Evolutionary conservation across 495 filamentous ascomycete species (phyloP), one percentile per base, ranked within the genome.

Genomic region (Neurospora sp.): DNA sequence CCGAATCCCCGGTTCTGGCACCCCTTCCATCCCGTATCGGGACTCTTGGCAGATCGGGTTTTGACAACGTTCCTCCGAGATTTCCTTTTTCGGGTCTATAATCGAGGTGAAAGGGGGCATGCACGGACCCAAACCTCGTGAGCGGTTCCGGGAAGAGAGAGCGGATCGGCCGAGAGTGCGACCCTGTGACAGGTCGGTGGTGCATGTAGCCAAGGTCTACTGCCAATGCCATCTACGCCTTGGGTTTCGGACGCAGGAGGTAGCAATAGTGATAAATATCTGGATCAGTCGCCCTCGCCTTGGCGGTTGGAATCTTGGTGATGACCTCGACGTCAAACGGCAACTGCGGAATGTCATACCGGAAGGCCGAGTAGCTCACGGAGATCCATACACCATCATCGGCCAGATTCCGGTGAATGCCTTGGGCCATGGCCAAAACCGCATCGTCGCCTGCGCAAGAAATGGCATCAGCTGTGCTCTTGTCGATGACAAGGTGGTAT

Each of bases 391-490:
- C 48, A 4, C 81, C 82, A 2, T 69, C 74, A 0, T 78, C 75
- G 0, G 76, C 75, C 8, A 85, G 74, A 23, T 69, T 76, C 16
- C 69, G 70, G 14, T 69, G 70, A 7, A 85, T 76, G 0, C 74
- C 69, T 4, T 74, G 39, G 0, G 78, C 79, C 81, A 84, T 83
- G 3, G 72, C 38, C 16, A 72, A 20, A 20, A 85, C 16, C 5
- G 81, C 75, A 4, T 72, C 74, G 4, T 73, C 74, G 6, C 78
- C 81, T 10, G 78, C 79, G 71, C 83, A 85, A 3, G 83, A 74
- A 23, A 85, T 74, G 7, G 83, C 82, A 42, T 85, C 83, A 38
- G 74, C 80, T 6, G 83, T 83, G 77, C 81, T 79, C 73, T 84
- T 85, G 74, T 85, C 83, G 9, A 85, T 66, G 2, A 81, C 81